These are phyloP conservation scores for Xylaria bambusicola DNA, from an alignment of 495 filamentous ascomycete genomes.

Conservation along the genomic window DNA sequence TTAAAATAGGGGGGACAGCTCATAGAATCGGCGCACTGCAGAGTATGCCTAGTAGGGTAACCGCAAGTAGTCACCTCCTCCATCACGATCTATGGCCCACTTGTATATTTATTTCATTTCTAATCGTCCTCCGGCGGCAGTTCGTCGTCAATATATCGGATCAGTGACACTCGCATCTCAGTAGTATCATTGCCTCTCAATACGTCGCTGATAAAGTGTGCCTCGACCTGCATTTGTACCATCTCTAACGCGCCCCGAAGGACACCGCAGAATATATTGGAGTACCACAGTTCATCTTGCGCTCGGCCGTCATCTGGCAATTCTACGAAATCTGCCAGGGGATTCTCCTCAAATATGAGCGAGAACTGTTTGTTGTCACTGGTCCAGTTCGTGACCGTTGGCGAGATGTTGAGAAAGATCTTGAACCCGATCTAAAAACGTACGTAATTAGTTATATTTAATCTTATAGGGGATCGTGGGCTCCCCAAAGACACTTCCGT, in stretches of 20 bases:
- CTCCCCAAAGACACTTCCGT: conserved; percentile 14
- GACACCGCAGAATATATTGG: conserved; percentile 93
- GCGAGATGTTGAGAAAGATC: conserved; percentile 98
- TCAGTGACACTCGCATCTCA: conserved; percentile 91
- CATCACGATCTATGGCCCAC: too few relatives aligned
- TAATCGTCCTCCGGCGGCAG: conserved; percentile 95
- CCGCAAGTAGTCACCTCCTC: too few relatives aligned
- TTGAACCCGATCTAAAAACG: conserved; percentile 85
- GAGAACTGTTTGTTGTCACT: conserved; percentile 96
- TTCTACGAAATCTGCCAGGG: conserved; percentile 95
- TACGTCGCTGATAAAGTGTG: conserved; percentile 94
- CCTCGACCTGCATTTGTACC: conserved; percentile 99
- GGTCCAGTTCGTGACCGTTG: conserved; percentile 92
- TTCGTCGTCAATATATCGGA: conserved; percentile 97
- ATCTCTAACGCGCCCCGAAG: conserved; percentile 91
- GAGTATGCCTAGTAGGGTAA: too few relatives aligned
- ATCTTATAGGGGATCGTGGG: not conserved
- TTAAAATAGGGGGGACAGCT: too few relatives aligned
- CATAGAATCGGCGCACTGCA: not conserved
- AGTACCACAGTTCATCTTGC: conserved; percentile 98
- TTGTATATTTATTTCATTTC: conserved; percentile 22
- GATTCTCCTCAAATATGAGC: conserved; percentile 94
- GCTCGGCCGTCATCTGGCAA: conserved; percentile 93
- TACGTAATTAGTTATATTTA: not conserved
- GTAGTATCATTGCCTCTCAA: conserved; percentile 92